Evolutionary conservation across 1,284 basidiomycete genomes (phyloP), one percentile per base, ranked within the genome.

Genomic region (Austropuccinia psidii): DNA sequence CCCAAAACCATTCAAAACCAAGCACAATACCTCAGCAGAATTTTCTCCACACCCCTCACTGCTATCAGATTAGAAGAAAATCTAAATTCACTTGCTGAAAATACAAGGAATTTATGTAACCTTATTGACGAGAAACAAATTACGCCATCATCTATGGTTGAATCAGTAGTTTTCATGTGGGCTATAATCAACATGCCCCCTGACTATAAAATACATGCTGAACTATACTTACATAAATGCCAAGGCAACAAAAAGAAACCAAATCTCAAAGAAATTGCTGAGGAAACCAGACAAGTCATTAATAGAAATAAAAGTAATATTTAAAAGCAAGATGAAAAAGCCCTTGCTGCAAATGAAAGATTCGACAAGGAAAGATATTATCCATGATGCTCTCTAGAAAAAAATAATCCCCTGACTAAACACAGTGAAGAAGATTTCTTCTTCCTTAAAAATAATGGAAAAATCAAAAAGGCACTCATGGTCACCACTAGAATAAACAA

Each of bases 1-100:
- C 43, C 43, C 11, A 45, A 45, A n/a, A 58, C 55, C 9, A n/a
- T 58, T 21, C 55, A 58, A n/a, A 58, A 58, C 24, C 55, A 58
- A n/a, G 21, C 55, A 6, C 17, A 31, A 6, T 58, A 37, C 55
- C 33, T 58, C 7, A 58, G 41, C n/a, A 13, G n/a, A 4, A 58
- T 58, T n/a, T 58, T 58, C 31, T 8, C 55, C 31, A 58, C 55
- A 7, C 15, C 41, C 33, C n/a, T 58, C 2, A 15, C 55, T 13
- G 15, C 55, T 13, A 37, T 37, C 33, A 58, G 41, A 3, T 37
- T 58, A 15, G 29, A 58, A n/a, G 11, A 5, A 4, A 35, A 9
- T n/a, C 55, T 58, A 21, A 58, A 24, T 31, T 8, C 29, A 4
- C 27, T 58, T 4, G 24, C 9, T 21, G 55, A 35, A 4, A 58